Evolutionary conservation across 129 eudicot genomes (phyloP).

Genomic region (sunflower (Helianthus annuus)): HanXRQr2.0-SUNRISE NC_035433.2:125180293-125180792

Average conservation of each 20-base stretch:
- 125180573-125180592: background rate
- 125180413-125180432: conserved; percentile 61
- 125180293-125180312: conserved; percentile 91
- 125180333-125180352: conserved; percentile 40
- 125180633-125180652: conserved; percentile 70
- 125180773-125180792: conserved; percentile 66
- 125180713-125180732: background rate
- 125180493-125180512: conserved; percentile 51
- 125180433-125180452: conserved; percentile 89
- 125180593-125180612: conserved; percentile 87
- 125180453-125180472: conserved; percentile 90
- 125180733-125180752: background rate
- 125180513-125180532: background rate
- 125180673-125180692: conserved; percentile 99
- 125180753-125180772: conserved; percentile 14
- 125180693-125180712: conserved; percentile 24
- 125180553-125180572: background rate
- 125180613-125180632: conserved; percentile 97
- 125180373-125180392: background rate
- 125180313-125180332: conserved; percentile 93
- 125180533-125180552: background rate
- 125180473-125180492: conserved; percentile 97
- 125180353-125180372: background rate
- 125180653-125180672: conserved; percentile 83
- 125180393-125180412: background rate